Conservation (phyloP, 495 filamentous ascomycete genomes). For the Xylaria cubensis region DNA sequence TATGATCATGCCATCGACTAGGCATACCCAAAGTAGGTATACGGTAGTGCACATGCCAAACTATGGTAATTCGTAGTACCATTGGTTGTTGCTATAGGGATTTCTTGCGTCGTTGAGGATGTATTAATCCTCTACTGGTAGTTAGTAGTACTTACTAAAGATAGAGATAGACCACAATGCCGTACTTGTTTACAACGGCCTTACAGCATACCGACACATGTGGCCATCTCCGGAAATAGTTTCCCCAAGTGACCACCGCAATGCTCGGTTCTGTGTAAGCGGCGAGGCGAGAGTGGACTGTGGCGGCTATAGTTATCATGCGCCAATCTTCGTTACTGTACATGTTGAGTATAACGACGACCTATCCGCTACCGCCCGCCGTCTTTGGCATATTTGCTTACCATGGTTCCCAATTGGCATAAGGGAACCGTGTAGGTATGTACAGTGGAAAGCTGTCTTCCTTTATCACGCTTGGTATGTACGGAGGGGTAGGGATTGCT, state of each 20-base stretch:
- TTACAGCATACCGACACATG: constrained; percentile 2
- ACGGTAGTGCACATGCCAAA: background rate
- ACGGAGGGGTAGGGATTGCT: constrained; percentile 16
- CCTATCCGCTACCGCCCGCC: constrained; percentile 17
- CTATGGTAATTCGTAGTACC: background rate
- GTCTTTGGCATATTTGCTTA: background rate
- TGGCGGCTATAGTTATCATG: constrained; percentile 14
- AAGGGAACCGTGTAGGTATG: background rate
- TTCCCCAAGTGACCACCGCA: constrained; percentile 13
- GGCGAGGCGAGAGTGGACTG: background rate
- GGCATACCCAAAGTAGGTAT: background rate
- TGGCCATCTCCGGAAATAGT: constrained; percentile 1
- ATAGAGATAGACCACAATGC: background rate
- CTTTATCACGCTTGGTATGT: constrained; percentile 17
- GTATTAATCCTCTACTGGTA: background rate
- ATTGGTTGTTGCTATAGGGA: constrained; percentile 20
- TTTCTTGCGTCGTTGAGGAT: constrained; percentile 1
- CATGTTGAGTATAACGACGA: constrained; percentile 4
- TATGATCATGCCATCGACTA: constrained; percentile 13
- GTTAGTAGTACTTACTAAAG: background rate
- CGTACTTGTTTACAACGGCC: constrained; percentile 4
- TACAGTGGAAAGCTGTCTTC: constrained; percentile 1
- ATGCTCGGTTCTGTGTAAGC: background rate
- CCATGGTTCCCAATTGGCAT: constrained; percentile 3
- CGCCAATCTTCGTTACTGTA: background rate